Percentiles rank a stretch among this genome's conserved stretches.
phyloP scores from a whole-genome alignment of 169 alveolate species.

The Toxoplasma gondii region DNA sequence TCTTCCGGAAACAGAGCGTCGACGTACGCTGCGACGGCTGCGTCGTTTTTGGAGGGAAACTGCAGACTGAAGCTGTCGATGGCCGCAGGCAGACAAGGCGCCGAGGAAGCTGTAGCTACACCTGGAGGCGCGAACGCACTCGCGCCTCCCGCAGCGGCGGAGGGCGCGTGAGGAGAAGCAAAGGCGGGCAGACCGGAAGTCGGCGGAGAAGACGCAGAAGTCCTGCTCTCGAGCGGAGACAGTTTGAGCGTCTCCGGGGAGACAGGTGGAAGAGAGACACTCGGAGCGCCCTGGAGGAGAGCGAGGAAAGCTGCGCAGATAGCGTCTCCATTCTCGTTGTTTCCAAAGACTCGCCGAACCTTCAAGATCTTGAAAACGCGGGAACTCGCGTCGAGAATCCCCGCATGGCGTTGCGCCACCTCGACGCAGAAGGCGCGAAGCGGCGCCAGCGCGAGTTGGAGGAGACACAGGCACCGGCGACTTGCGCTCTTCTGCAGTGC shows the following conservation, averaged over 20 bases:
- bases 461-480: conserved; percentile 14
- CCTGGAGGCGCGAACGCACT: background rate
- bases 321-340: background rate
- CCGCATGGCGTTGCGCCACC: background rate
- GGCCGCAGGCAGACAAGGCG: background rate
- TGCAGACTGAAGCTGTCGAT: conserved; percentile 23
- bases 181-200: too few relatives aligned
- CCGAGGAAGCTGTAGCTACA: background rate
- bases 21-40: background rate
- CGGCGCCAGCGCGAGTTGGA: conserved; percentile 17
- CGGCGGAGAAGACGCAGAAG: too few relatives aligned
- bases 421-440: conserved; percentile 14
- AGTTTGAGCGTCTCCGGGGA: too few relatives aligned
- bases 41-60: conserved; percentile 1
- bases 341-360: background rate
- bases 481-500: background rate
- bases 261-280: background rate
- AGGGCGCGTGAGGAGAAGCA: background rate
- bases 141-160: background rate
- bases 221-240: too few relatives aligned
- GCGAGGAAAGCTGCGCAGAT: conserved; percentile 32
- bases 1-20: background rate
- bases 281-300: background rate
- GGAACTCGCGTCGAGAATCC: background rate
- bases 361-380: conserved; percentile 21